phyloP scores from a whole-genome alignment of 108 stramenopile species.

The Asterionellopsis glacialis region DNA sequence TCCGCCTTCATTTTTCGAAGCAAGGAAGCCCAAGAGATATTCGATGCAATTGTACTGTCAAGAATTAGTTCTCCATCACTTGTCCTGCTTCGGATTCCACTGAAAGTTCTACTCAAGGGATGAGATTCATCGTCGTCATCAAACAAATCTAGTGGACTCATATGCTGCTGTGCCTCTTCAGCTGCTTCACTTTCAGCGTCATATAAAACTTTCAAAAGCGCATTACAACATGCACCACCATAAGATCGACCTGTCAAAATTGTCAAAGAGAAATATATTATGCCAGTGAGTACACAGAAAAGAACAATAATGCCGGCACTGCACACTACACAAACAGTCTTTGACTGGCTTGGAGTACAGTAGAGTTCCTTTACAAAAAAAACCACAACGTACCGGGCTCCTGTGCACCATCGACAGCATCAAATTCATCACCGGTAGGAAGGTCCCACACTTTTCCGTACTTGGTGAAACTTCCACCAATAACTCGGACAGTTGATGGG shows the following conservation, averaged over 20 bases:
- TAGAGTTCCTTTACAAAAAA: background rate
- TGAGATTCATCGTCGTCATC: slow-evolving; percentile 75
- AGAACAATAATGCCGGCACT: too few species aligned
- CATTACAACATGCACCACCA: slow-evolving; percentile 76
- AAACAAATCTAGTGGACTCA: slow-evolving; percentile 39
- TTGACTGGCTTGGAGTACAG: background rate
- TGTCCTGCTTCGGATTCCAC: slow-evolving; percentile 25
- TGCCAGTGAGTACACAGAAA: background rate
- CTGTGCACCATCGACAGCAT: slow-evolving; percentile 48
- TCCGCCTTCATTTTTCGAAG: slow-evolving; percentile 81
- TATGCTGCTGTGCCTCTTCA: slow-evolving; percentile 9
- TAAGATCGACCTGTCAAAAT: slow-evolving; percentile 63
- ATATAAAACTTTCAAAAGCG: slow-evolving; percentile 83
- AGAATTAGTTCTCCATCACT: slow-evolving; percentile 53
- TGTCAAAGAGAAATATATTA: background rate
- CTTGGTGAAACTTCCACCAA: slow-evolving; percentile 64
- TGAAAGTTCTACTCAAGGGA: slow-evolving; percentile 9
- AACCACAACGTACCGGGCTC: slow-evolving; percentile 42
- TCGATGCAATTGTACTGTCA: slow-evolving; percentile 34
- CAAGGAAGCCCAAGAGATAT: slow-evolving; percentile 67
- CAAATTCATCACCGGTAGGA: slow-evolving; percentile 68
- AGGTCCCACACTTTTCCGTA: slow-evolving; percentile 80
- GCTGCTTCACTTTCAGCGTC: slow-evolving; percentile 68
- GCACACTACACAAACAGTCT: background rate
- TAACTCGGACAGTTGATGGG: slow-evolving; percentile 75